These are phyloP conservation scores for Gnomoniopsis sp. DNA, from an alignment of 2,329 filamentous ascomycete genomes.

Conservation along the genomic window DNA sequence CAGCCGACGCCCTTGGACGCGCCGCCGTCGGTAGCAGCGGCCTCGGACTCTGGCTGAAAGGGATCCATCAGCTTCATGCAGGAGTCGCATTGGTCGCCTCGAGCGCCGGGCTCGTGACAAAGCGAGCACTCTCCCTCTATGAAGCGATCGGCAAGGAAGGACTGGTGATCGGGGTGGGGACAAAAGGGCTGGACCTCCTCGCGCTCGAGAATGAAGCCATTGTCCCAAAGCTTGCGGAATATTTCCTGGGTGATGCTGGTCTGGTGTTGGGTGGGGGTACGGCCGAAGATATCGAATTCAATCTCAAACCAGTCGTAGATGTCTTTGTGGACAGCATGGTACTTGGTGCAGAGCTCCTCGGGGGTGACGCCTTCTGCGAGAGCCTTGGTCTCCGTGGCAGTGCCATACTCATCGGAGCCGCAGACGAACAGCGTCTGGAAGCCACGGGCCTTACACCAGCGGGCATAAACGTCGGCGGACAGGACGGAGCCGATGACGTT, in stretches of 20 bases:
- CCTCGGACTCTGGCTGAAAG: slow-evolving; percentile 49
- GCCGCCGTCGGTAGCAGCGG: slow-evolving; percentile 28
- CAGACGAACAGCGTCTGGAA: slow-evolving; percentile 81
- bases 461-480: slow-evolving; percentile 81
- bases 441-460: slow-evolving; percentile 76
- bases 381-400: slow-evolving; percentile 88
- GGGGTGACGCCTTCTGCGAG: slow-evolving; percentile 83
- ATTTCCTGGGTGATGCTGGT: slow-evolving; percentile 92
- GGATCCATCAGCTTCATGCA: slow-evolving; percentile 72
- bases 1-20: slow-evolving; percentile 42
- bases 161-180: slow-evolving; percentile 59
- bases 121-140: slow-evolving; percentile 77
- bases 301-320: slow-evolving; percentile 98
- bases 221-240: slow-evolving; percentile 82
- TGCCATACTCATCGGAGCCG: slow-evolving; percentile 91
- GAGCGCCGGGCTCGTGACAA: slow-evolving; percentile 68
- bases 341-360: slow-evolving; percentile 84
- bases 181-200: slow-evolving; percentile 90
- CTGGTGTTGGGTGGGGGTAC: slow-evolving; percentile 84
- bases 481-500: slow-evolving; percentile 87
- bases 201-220: slow-evolving; percentile 83
- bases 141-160: slow-evolving; percentile 82
- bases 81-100: slow-evolving; percentile 57
- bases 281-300: slow-evolving; percentile 90
- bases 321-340: slow-evolving; percentile 82